phyloP scores from a whole-genome alignment of 2,329 filamentous ascomycete species.

The Colletotrichum sp. region DNA sequence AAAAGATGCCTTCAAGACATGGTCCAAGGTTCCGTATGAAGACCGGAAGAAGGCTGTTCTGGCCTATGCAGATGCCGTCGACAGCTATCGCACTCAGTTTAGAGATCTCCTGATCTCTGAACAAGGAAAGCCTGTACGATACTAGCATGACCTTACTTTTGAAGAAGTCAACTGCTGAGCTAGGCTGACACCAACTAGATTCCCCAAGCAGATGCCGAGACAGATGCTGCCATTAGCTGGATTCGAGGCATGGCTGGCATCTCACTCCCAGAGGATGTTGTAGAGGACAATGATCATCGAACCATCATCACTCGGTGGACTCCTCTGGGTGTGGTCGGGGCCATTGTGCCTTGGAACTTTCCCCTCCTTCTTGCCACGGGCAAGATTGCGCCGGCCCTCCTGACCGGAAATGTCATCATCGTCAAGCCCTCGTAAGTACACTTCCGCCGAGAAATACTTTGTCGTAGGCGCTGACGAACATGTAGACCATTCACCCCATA shows the following conservation, averaged over 20 bases:
- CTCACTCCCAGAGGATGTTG: slow-evolving; percentile 39
- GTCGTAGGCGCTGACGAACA: neutral
- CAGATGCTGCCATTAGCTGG: slow-evolving; percentile 28
- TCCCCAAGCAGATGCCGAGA: slow-evolving; percentile 17
- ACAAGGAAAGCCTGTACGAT: slow-evolving; percentile 25
- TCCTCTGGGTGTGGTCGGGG: slow-evolving; percentile 43
- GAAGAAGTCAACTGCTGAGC: neutral
- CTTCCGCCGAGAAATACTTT: neutral
- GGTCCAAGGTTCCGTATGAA: slow-evolving; percentile 28
- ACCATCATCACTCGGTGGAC: slow-evolving; percentile 37
- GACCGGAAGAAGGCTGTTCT: slow-evolving; percentile 26
- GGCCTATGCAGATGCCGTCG: slow-evolving; percentile 29
- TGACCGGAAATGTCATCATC: slow-evolving; percentile 62
- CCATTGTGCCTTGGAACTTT: slow-evolving; percentile 62
- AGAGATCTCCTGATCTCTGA: slow-evolving; percentile 28
- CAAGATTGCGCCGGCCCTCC: slow-evolving; percentile 61
- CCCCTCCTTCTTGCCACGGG: slow-evolving; percentile 55
- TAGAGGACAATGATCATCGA: slow-evolving; percentile 41
- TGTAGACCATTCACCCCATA: slow-evolving; percentile 58
- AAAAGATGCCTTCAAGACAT: slow-evolving; percentile 20
- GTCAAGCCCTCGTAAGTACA: slow-evolving; percentile 54
- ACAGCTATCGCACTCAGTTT: slow-evolving; percentile 23
- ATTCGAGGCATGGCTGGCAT: slow-evolving; percentile 32
- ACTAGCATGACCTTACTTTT: neutral
- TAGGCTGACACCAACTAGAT: neutral